Evolutionary conservation across 2,329 filamentous ascomycete species (phyloP), one percentile per base, ranked within the genome.

Genomic region (Xylaria sp.): DNA sequence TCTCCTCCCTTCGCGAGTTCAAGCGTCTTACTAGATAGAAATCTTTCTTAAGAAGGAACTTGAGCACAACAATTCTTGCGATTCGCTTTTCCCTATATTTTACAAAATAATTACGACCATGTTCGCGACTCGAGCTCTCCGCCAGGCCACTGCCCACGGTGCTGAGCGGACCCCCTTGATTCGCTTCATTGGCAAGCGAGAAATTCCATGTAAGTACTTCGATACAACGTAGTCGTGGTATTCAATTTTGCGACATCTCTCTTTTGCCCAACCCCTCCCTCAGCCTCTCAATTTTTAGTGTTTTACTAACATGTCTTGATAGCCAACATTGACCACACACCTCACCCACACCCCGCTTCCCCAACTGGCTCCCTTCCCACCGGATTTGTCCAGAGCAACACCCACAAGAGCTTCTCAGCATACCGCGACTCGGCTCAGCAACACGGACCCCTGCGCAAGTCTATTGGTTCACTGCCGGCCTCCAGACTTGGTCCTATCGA

Each of bases 361-460:
- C 91, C 91, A 53, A 86, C 85, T 42, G 83, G 88, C 76, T 82
- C 84, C 40, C 90, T 94, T 27, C 92, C 92, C 50, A 75, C 82
- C 65, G 80, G 79, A 76, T 88, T 87, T 75, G 76, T 79, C 71
- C 73, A 74, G 63, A 76, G 79, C 67, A 81, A 84, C 72, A 81
- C 82, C 40, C 85, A 88, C 82, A 81, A 86, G 72, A 88, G 87
- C 69, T 94, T 94, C 84, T 91, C 90, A 79, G 86, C 87, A 76
- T 94, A 94, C 86, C 91, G 92, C 78, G 88, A 92, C 81, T 89
- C 91, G 79, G 91, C 90, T 68, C 91, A 92, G 81, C 91, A 93
- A 81, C 91, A 93, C 78, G 92, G 92, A 40, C 92, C 92, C 18
- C 87, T 94, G 68, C 86, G 87, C 80, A 88, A 88, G 82, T 84